Conservation (phyloP, 2,329 filamentous ascomycete genomes). For the Massarina eburnea region DNA sequence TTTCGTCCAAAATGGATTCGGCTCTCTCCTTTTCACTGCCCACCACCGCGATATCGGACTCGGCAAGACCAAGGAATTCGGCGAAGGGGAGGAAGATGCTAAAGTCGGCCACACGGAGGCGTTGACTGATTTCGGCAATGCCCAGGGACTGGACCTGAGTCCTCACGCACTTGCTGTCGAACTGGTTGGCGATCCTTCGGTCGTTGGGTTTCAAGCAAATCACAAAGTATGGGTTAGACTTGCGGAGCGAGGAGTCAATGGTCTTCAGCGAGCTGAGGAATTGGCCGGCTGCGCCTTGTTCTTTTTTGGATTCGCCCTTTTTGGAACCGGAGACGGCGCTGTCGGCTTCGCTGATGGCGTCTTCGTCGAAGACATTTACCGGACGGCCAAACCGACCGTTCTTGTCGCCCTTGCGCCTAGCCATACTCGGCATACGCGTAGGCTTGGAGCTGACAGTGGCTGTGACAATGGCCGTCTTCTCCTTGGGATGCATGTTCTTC, state of each 20-base stretch:
- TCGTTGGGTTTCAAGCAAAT: constrained; percentile 98
- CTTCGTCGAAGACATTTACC: constrained; percentile 47
- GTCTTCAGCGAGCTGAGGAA: constrained; percentile 88
- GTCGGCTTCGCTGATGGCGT: constrained; percentile 48
- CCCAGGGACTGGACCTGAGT: constrained; percentile 93
- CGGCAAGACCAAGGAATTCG: constrained; percentile 88
- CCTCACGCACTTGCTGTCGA: constrained; percentile 97
- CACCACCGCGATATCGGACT: constrained; percentile 80
- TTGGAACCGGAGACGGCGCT: constrained; percentile 47
- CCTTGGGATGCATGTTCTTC: constrained; percentile 89
- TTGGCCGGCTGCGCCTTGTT: constrained; percentile 89
- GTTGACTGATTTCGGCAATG: constrained; percentile 94
- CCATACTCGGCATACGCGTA: constrained; percentile 87
- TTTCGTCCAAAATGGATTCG: constrained; percentile 87
- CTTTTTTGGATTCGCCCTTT: constrained; percentile 47
- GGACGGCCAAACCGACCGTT: constrained; percentile 50
- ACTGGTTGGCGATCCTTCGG: constrained; percentile 94
- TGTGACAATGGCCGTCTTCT: constrained; percentile 89
- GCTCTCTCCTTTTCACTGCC: constrained; percentile 91
- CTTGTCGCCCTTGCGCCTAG: constrained; percentile 71
- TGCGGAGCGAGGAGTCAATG: constrained; percentile 82
- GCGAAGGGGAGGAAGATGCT: constrained; percentile 93
- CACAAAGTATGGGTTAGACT: constrained; percentile 92
- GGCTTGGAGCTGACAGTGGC: constrained; percentile 96
- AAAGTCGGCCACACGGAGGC: constrained; percentile 90